Evolutionary conservation across 768 basidiomycete species (phyloP).

Genomic region (Termitomyces sp.): DNA sequence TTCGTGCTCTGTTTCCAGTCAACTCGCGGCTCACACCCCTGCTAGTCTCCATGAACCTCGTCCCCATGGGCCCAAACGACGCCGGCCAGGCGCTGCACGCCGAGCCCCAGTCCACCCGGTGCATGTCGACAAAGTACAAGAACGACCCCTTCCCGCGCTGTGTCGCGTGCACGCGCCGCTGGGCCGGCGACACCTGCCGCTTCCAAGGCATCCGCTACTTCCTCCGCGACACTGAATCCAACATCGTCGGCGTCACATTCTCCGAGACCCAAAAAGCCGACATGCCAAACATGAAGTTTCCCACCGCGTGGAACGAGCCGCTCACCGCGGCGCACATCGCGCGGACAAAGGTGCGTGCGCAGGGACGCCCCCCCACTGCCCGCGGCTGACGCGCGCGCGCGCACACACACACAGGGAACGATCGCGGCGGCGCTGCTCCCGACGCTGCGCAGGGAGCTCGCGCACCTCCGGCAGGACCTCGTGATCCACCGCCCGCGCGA

Average conservation of each 20-base stretch:
- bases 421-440: slow-evolving; percentile 67
- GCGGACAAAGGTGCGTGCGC: slow-evolving; percentile 51
- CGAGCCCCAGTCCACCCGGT: slow-evolving; percentile 73
- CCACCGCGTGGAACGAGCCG: slow-evolving; percentile 59
- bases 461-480: slow-evolving; percentile 48
- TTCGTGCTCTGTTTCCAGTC: slow-evolving; percentile 6
- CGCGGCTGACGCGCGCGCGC: too few relatives aligned
- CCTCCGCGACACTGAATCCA: slow-evolving; percentile 52
- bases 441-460: slow-evolving; percentile 55
- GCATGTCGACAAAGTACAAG: slow-evolving; percentile 79
- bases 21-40: neutral
- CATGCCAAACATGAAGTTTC: slow-evolving; percentile 57
- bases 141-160: slow-evolving; percentile 72
- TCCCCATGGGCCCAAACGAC: slow-evolving; percentile 23
- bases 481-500: slow-evolving; percentile 73
- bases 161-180: slow-evolving; percentile 78
- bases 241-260: slow-evolving; percentile 64
- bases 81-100: slow-evolving; percentile 36
- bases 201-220: slow-evolving; percentile 84
- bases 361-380: too few relatives aligned
- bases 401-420: slow-evolving; percentile 38
- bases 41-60: slow-evolving; percentile 21
- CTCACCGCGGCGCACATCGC: slow-evolving; percentile 44
- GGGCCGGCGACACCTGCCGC: slow-evolving; percentile 84
- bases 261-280: slow-evolving; percentile 57